Conservation (phyloP, 371 early-diverging fungal genomes). For the Lichtheimia hyalospora region DNA sequence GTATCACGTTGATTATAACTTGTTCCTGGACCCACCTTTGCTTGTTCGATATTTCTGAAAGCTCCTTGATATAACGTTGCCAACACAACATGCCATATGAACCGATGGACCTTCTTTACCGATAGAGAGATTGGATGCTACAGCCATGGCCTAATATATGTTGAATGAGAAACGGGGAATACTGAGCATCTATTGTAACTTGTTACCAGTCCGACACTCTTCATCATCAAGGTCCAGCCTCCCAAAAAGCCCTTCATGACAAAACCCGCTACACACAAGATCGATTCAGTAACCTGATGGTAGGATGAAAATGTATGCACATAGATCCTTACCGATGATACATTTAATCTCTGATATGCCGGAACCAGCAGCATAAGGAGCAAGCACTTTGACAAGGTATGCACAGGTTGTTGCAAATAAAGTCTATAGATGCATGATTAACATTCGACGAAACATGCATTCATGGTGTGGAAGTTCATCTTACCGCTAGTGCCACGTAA, state of each 20-base stretch:
- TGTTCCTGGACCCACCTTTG: conserved; percentile 78
- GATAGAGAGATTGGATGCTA: conserved; percentile 86
- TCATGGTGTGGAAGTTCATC: no score
- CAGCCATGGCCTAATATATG: conserved; percentile 65
- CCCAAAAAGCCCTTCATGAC: conserved; percentile 90
- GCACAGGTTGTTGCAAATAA: conserved; percentile 60
- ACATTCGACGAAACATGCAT: background rate
- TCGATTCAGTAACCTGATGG: background rate
- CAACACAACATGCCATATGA: conserved; percentile 91
- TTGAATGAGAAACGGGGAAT: no score
- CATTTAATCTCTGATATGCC: conserved; percentile 97
- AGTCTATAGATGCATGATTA: conserved; percentile 35
- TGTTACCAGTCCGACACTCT: conserved; percentile 77
- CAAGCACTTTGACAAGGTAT: conserved; percentile 67
- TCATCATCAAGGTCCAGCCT: conserved; percentile 84
- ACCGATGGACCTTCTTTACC: conserved; percentile 97
- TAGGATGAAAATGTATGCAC: background rate
- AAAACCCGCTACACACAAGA: conserved; percentile 66
- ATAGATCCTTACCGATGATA: conserved; percentile 81
- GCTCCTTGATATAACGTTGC: conserved; percentile 83
- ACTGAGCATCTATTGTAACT: background rate
- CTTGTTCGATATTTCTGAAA: conserved; percentile 84
- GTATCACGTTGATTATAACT: no score
- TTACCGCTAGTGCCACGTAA: conserved; percentile 62
- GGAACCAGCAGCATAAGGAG: conserved; percentile 91